Evolutionary conservation across 805 yeast genomes (phyloP).

Genomic region (Scheffersomyces spartinae): DNA sequence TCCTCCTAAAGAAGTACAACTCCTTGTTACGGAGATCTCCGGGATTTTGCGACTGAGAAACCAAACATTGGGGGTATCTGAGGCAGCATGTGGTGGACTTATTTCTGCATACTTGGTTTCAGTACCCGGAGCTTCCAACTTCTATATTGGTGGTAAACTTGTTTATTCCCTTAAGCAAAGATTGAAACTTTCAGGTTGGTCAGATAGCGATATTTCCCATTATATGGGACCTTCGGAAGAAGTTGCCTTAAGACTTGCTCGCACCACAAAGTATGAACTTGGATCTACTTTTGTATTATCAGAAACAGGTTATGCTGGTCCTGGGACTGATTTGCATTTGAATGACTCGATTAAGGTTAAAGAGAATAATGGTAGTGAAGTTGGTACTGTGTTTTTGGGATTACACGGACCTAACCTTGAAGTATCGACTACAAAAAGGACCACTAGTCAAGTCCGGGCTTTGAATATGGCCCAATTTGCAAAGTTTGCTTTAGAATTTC

Average conservation of each 20-base stretch:
- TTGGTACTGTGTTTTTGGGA: conserved; percentile 67
- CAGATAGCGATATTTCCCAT: conserved; percentile 49
- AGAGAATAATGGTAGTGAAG: conserved; percentile 20
- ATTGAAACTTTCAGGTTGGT: conserved; percentile 70
- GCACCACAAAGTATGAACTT: conserved; percentile 67
- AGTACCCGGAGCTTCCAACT: conserved; percentile 75
- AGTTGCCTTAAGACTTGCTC: conserved; percentile 65
- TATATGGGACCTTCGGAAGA: conserved; percentile 77
- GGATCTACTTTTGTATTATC: conserved; percentile 76
- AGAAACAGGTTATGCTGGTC: conserved; percentile 87
- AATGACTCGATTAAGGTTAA: conserved; percentile 9
- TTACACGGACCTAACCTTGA: conserved; percentile 56
- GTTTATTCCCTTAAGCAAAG: conserved; percentile 71
- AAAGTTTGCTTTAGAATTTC: conserved; percentile 45
- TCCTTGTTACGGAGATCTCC: conserved; percentile 47
- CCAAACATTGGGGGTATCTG: conserved; percentile 70
- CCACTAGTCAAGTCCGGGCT: conserved; percentile 43
- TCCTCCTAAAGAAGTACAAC: conserved; percentile 47
- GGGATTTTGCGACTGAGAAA: conserved; percentile 36
- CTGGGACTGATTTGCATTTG: conserved; percentile 35
- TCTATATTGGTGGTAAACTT: conserved; percentile 75
- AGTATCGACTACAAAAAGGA: conserved; percentile 30
- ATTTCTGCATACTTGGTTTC: conserved; percentile 71
- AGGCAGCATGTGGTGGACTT: conserved; percentile 86
- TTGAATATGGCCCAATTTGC: conserved; percentile 73